phyloP scores from a whole-genome alignment of 371 early-diverging fungal genomes.

The Actinomortierella ambigua region DNA sequence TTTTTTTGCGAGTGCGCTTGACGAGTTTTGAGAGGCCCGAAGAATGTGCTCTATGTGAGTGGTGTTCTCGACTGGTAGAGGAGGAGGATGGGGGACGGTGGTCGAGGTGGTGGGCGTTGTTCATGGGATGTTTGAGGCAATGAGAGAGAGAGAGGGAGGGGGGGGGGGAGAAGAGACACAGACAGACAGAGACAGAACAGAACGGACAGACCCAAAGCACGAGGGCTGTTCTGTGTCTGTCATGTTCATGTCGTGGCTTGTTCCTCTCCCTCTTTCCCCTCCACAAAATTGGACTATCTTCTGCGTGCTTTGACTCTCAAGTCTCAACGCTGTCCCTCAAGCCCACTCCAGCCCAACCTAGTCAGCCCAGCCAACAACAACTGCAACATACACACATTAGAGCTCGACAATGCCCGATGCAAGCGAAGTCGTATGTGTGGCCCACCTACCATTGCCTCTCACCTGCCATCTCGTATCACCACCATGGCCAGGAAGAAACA shows the following conservation, averaged over 20 bases:
- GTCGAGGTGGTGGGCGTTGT: not conserved
- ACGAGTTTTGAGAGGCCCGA: slow-evolving; percentile 40
- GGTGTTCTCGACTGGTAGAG: slow-evolving; percentile 13
- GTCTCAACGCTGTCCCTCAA: no score
- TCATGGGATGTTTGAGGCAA: slow-evolving; percentile 1
- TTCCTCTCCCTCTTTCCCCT: not conserved
- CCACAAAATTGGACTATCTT: no score
- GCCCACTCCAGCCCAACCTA: no score
- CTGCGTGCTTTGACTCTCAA: no score
- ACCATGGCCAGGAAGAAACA: no score
- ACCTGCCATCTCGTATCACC: no score
- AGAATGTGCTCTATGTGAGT: slow-evolving; percentile 4
- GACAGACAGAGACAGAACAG: not conserved
- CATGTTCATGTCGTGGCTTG: not conserved
- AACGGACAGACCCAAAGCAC: no score
- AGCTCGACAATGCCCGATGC: no score
- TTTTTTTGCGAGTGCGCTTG: slow-evolving; percentile 43
- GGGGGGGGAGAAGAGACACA: not conserved
- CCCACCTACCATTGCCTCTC: no score
- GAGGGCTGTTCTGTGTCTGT: not conserved
- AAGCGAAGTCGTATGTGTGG: no score
- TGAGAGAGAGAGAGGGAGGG: slow-evolving; percentile 2
- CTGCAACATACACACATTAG: no score
- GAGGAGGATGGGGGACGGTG: slow-evolving; percentile 7
- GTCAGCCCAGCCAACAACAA: no score